Evolutionary conservation across 75 land plant species (phyloP).

Genomic region (Cryptomeria japonica): DNA sequence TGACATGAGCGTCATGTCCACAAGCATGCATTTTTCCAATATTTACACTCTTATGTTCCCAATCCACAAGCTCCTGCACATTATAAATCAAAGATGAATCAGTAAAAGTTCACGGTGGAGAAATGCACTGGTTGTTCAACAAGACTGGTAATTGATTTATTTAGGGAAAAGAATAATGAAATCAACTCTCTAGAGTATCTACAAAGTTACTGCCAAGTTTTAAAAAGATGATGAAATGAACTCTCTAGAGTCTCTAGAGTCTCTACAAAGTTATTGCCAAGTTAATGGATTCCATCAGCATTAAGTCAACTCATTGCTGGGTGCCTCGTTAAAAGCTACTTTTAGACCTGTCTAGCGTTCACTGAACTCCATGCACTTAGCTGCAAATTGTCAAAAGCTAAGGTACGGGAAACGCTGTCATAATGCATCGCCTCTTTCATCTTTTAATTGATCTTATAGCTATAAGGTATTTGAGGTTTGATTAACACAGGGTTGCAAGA

Average conservation of each 20-base stretch:
- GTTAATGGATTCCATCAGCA: background rate
- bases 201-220: background rate
- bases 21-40: constrained; percentile 86
- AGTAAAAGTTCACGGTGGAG: background rate
- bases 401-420: background rate
- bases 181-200: background rate
- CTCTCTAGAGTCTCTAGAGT: too few species aligned
- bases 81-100: background rate
- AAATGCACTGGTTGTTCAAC: background rate
- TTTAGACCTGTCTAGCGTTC: background rate
- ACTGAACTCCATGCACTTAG: background rate
- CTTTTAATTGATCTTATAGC: background rate
- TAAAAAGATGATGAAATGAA: background rate
- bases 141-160: background rate
- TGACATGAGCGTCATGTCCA: constrained; percentile 89
- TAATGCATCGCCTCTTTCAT: background rate
- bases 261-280: background rate
- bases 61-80: constrained; percentile 73
- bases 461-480: background rate
- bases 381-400: background rate
- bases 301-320: background rate
- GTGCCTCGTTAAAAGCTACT: background rate
- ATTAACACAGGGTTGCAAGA: background rate
- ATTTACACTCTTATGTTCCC: constrained; percentile 81
- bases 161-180: background rate